Evolutionary conservation across 148 eudicot genomes (phyloP).

Genomic region (Simmondsia chinensis): DNA sequence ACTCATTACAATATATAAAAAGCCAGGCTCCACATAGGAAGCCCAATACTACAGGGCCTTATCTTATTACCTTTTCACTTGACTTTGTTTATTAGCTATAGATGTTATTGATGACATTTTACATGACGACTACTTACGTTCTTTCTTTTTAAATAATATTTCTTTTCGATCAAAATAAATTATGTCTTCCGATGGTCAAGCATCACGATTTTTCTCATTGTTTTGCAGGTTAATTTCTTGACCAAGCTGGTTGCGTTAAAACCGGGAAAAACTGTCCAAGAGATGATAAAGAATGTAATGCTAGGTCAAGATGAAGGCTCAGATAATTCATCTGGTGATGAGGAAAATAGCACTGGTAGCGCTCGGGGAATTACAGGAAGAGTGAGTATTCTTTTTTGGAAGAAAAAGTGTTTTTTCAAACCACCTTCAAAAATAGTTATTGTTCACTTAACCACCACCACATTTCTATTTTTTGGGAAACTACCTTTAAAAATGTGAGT

Average conservation of each 20-base stretch:
- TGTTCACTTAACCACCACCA: too few species aligned
- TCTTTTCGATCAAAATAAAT: background rate
- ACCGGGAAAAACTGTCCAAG: slow-evolving; percentile 77
- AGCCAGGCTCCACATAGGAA: too few species aligned
- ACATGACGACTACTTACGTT: too few species aligned
- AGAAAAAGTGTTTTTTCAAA: background rate
- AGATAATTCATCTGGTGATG: slow-evolving; percentile 34
- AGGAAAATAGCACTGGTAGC: slow-evolving; percentile 19
- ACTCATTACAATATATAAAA: too few species aligned
- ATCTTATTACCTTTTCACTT: too few species aligned
- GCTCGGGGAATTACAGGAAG: slow-evolving; percentile 56
- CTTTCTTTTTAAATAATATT: background rate
- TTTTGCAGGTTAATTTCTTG: slow-evolving; percentile 80
- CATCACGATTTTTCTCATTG: background rate
- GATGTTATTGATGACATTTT: too few species aligned
- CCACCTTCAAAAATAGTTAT: too few species aligned
- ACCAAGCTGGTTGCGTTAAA: slow-evolving; percentile 75
- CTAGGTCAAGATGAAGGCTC: slow-evolving; percentile 92
- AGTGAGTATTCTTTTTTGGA: slow-evolving; percentile 29
- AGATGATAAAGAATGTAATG: slow-evolving; percentile 92
- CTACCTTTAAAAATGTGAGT: too few species aligned
- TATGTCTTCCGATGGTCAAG: background rate
- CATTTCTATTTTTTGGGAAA: too few species aligned
- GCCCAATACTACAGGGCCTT: too few species aligned
- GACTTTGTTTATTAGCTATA: too few species aligned